Base-by-base conservation (phyloP, 768 basidiomycete genomes). In the Leccinum barrowsii region DNA sequence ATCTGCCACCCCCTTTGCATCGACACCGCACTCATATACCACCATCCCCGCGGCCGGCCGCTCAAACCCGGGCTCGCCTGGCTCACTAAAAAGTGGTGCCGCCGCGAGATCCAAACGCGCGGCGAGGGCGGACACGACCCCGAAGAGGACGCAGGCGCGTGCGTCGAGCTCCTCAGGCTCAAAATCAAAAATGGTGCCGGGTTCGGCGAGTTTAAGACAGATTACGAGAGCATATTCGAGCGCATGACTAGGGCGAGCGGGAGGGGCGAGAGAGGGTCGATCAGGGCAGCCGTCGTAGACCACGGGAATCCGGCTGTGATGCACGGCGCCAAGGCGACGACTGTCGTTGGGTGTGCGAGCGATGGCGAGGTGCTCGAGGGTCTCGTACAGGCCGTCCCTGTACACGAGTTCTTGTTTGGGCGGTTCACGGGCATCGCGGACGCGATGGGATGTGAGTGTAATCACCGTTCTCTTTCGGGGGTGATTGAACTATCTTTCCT, bases 61-160 rank as follows among this genome's bases (percentile, higher is more conserved):
- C 84, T 93, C 61, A 98, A 98, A 74, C 93, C 96, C 0, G 93
- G 92, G 1, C 81, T 99, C 7, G 94, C 94, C n/a, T 98, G 94
- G 94, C 83, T 99, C 48, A 92, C 92, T 48, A 90, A 91, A 68
- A 93, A 92, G 69, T 98, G 94, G 93, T 87, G 92, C 56, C 83
- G 83, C 11, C 82, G 89, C 52, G 91, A 94, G 64, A 98, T 99
- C 46, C 96, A 98, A 72, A 84, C 81, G 0, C 76, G 83, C 0
- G 92, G 92, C 0, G 88, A 89, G 52, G 89, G 88, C 2, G 93
- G 93, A 3, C 96, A 98, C 70, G 90, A 97, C 61, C 92, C 94
- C 2, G 92, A 94, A 65, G 96, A 98, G 70, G 96, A 98, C 65
- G 95, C 96, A 0, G 78, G 87, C 19, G 90, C 95, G 1, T 94